Conservation (phyloP, 2,329 filamentous ascomycete species). For the Zalaria sp. region DNA sequence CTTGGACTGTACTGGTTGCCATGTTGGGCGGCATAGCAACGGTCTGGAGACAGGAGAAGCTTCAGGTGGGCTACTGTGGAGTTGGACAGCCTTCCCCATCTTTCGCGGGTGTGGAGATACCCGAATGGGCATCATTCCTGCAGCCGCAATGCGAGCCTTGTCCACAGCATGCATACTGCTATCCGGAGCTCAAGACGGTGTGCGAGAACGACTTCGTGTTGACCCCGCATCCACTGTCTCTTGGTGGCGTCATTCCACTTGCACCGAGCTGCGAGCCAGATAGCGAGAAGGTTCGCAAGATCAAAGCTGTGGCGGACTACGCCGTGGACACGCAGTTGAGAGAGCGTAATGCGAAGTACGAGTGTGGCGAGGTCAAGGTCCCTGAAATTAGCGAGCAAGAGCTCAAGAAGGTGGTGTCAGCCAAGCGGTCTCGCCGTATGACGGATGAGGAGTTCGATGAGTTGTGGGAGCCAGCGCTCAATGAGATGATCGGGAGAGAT, state of each 20-base stretch:
- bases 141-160: conserved; percentile 81
- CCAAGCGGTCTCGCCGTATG: conserved; percentile 70
- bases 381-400: conserved; percentile 56
- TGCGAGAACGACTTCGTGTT: conserved; percentile 84
- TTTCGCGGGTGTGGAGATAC: conserved; percentile 49
- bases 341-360: conserved; percentile 72
- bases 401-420: conserved; percentile 61
- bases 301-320: conserved; percentile 76
- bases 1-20: conserved; percentile 57
- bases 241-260: conserved; percentile 69
- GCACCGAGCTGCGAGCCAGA: conserved; percentile 90
- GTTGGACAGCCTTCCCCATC: conserved; percentile 51
- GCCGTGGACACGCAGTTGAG: conserved; percentile 69
- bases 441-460: conserved; percentile 83
- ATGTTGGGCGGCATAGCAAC: conserved; percentile 58
- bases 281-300: conserved; percentile 75
- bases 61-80: conserved; percentile 91
- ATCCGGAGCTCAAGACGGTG: conserved; percentile 56
- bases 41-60: conserved; percentile 89
- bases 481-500: conserved; percentile 51
- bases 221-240: conserved; percentile 66
- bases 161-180: conserved; percentile 82
- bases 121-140: conserved; percentile 55
- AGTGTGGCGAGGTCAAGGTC: conserved; percentile 63
- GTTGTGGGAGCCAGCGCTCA: conserved; percentile 61